Conservation (phyloP, 768 basidiomycete genomes). For the Boletus reticuloceps region DNA sequence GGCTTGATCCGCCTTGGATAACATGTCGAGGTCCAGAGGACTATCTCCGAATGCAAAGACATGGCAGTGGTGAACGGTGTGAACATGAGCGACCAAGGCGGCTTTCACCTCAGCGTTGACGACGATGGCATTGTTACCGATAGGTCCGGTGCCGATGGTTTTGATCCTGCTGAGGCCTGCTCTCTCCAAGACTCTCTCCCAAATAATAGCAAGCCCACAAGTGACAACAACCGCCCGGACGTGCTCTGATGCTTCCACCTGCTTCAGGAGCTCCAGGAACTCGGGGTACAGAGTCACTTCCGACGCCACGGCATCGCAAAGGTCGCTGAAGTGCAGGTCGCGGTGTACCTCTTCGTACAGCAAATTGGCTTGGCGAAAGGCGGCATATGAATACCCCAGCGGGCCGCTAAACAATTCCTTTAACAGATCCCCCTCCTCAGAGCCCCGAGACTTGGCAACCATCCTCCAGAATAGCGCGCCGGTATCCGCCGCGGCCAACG, state of each 20-base stretch:
- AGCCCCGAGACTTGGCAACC: slow-evolving; percentile 11
- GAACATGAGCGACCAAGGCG: slow-evolving; percentile 13
- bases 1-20: slow-evolving; percentile 15
- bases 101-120: slow-evolving; percentile 15
- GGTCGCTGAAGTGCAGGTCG: slow-evolving; percentile 9
- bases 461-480: slow-evolving; percentile 11
- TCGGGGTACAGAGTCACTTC: slow-evolving; percentile 14
- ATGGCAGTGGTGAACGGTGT: slow-evolving; percentile 9
- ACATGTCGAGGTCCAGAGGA: slow-evolving; percentile 13
- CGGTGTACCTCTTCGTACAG: slow-evolving; percentile 10
- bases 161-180: slow-evolving; percentile 14
- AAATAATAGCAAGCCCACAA: slow-evolving; percentile 7
- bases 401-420: slow-evolving; percentile 13
- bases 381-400: slow-evolving; percentile 11
- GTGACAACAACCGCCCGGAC: slow-evolving; percentile 14
- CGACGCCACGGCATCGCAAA: slow-evolving; percentile 13
- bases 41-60: slow-evolving; percentile 13
- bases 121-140: slow-evolving; percentile 6
- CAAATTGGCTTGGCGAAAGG: slow-evolving; percentile 11
- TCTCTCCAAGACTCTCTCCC: slow-evolving; percentile 15
- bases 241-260: slow-evolving; percentile 17
- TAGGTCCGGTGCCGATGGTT: slow-evolving; percentile 9
- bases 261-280: slow-evolving; percentile 16
- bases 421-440: slow-evolving; percentile 6
- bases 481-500: slow-evolving; percentile 11